Evolutionary conservation across 805 yeast species (phyloP), one percentile per base, ranked within the genome.

Genomic region (Candida oleophila): DNA sequence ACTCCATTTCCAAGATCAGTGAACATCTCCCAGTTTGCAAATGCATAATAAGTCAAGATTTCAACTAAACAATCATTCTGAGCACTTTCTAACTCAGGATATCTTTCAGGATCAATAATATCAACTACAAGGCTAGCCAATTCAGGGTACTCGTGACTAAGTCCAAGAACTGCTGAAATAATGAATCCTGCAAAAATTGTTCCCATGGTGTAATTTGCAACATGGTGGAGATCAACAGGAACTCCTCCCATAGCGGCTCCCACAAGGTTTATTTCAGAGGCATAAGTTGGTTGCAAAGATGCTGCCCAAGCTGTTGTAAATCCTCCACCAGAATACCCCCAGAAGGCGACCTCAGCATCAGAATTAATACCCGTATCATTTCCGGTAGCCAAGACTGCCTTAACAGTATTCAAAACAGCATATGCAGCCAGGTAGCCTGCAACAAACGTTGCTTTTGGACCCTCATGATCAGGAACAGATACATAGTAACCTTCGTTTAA

Each of bases 241-340:
- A 59, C 50, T 4, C 69, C 69, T 7, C 69, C 69, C 30, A 62
- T 34, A 1, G 68, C 66, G 2, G 59, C 61, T 19, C 68, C 70
- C 51, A 46, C 48, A 45, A 43, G 11, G 53, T 47, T 19, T 14
- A 38, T 12, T 22, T 38, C 42, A 9, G 42, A 19, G 8, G 20
- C 33, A 25, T 38, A 38, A 14, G 34, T 22, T 41, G 43, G 72
- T 46, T 64, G 70, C 28, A 66, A 51, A 8, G 62, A 56, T 2
- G 69, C 63, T 9, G 71, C 73, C 74, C 74, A 70, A 7, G 66
- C 61, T n/a, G 66, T 43, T 11, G 73, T 69, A 34, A 68, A 48
- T 1, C 69, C 57, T 11, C 73, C 74, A 16, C 75, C 75, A 4
- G 71, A 65, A 44, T 64, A 70, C 0, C 75, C 75, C 66, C 66